A percentile compares a stretch with the other conserved stretches of the same genome.
phyloP scores from a whole-genome alignment of 345 rosid genomes.

The Linum usitatissimum region DNA sequence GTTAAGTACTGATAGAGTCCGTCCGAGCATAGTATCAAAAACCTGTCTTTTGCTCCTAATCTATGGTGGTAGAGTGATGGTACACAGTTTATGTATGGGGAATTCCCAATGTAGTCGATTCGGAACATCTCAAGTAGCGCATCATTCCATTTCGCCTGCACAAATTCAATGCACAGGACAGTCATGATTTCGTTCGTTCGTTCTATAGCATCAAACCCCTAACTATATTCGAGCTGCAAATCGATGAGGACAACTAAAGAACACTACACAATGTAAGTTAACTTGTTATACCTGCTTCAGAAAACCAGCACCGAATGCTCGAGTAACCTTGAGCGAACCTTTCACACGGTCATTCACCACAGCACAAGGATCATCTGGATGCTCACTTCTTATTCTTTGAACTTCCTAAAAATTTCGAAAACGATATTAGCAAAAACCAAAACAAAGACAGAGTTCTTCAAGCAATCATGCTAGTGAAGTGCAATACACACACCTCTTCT shows the following conservation, averaged over 20 bases:
- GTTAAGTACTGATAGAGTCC: slow-evolving; percentile 84
- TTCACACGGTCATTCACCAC: slow-evolving; percentile 76
- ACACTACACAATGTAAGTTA: too few relatives aligned
- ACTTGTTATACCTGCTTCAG: slow-evolving; percentile 57
- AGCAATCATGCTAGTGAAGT: background rate
- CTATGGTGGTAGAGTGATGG: slow-evolving; percentile 75
- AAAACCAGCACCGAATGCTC: slow-evolving; percentile 95
- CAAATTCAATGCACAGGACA: background rate
- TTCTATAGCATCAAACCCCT: too few relatives aligned
- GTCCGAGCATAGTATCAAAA: slow-evolving; percentile 74
- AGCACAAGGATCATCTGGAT: slow-evolving; percentile 64
- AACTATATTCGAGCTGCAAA: too few relatives aligned
- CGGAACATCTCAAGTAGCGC: slow-evolving; percentile 76
- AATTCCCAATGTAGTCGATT: slow-evolving; percentile 62
- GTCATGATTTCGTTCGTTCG: background rate
- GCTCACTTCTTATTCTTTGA: slow-evolving; percentile 65
- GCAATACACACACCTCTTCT: slow-evolving; percentile 47
- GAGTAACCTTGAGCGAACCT: slow-evolving; percentile 87
- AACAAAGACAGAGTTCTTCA: background rate
- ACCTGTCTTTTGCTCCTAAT: slow-evolving; percentile 55
- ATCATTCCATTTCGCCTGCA: slow-evolving; percentile 83
- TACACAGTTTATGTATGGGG: slow-evolving; percentile 64
- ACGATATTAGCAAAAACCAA: background rate
- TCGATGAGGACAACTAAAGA: too few relatives aligned
- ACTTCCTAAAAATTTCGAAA: slow-evolving; percentile 50